Evolutionary conservation across 2,329 filamentous ascomycete genomes (phyloP), one percentile per base, ranked within the genome.

Genomic region (Escovopsis sp.): DNA sequence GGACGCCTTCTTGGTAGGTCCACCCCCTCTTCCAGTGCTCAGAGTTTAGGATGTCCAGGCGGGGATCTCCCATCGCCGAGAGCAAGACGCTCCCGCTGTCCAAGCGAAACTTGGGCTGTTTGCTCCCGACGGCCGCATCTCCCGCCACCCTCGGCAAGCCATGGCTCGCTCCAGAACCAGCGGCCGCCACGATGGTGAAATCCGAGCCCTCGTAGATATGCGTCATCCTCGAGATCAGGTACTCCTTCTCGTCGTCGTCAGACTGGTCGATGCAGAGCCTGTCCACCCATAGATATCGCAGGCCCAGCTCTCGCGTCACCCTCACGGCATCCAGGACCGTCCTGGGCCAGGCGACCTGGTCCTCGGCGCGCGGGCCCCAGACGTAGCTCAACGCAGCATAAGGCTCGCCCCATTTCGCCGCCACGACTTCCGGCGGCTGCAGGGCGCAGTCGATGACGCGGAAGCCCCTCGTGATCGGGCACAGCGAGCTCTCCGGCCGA

Each of bases 351-450:
- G 49, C 40, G 15, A 44, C 35, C 34, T 41, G 15, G 18, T 44
- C 43, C 15, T 41, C 39, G 8, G 28, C 19, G 4, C 38, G 33
- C 26, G 37, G 38, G 15, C 62, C 62, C 55, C 62, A 66, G 28
- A 68, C 64, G 47, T 69, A 69, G 52, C 64, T 68, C 15, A 69
- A 56, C 11, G 66, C 62, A 3, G 65, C 49, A 38, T 68, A 69
- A 23, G 36, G 34, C 15, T 38, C 36, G 11, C 43, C 43, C 43
- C 38, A 41, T 11, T 34, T 19, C 19, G 35, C 36, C 15, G 23
- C 19, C 5, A 41, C 33, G 9, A 41, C 43, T 9, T 19, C 12
- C 10, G 43, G 39, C 6, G 39, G 26, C 12, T 41, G 23, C 26
- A 15, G 28, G 19, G 36, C 35, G 26, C 38, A 44, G 12, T 44